phyloP scores from a whole-genome alignment of 1,139 yeast genomes.

The Martiniozyma asiatica region DNA sequence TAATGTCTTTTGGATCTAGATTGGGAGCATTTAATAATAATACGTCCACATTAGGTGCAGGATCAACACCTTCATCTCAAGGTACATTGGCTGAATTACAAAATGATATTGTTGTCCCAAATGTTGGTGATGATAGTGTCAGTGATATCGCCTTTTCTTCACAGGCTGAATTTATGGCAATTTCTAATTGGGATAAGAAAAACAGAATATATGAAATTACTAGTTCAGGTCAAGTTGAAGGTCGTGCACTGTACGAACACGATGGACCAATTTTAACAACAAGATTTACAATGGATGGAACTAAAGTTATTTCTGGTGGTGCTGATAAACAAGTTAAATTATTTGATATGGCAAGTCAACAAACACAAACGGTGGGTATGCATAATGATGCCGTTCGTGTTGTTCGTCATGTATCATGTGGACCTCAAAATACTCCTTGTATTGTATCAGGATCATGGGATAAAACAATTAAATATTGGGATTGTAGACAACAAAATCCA shows the following conservation, averaged over 20 bases:
- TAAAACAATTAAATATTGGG: slow-evolving; percentile 90
- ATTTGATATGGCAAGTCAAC: slow-evolving; percentile 76
- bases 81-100: slow-evolving; percentile 60
- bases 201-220: slow-evolving; percentile 81
- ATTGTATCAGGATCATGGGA: slow-evolving; percentile 97
- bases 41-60: slow-evolving; percentile 11
- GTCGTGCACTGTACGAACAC: slow-evolving; percentile 83
- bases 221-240: slow-evolving; percentile 56
- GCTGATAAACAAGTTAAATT: slow-evolving; percentile 82
- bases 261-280: slow-evolving; percentile 78
- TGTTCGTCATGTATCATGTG: slow-evolving; percentile 72
- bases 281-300: slow-evolving; percentile 78
- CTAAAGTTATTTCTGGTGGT: slow-evolving; percentile 83
- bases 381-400: slow-evolving; percentile 75
- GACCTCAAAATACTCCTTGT: slow-evolving; percentile 69
- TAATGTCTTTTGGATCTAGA: slow-evolving; percentile 21
- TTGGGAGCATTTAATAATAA: slow-evolving; percentile 19
- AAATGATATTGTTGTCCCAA: slow-evolving; percentile 64
- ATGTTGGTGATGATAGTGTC: slow-evolving; percentile 87
- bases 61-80: slow-evolving; percentile 28
- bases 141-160: slow-evolving; percentile 88
- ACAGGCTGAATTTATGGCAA: slow-evolving; percentile 71
- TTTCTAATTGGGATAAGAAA: slow-evolving; percentile 91
- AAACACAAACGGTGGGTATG: slow-evolving; percentile 70
- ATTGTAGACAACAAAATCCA: slow-evolving; percentile 77